phyloP scores from a whole-genome alignment of 805 yeast species.

The Candida vaughaniae region DNA sequence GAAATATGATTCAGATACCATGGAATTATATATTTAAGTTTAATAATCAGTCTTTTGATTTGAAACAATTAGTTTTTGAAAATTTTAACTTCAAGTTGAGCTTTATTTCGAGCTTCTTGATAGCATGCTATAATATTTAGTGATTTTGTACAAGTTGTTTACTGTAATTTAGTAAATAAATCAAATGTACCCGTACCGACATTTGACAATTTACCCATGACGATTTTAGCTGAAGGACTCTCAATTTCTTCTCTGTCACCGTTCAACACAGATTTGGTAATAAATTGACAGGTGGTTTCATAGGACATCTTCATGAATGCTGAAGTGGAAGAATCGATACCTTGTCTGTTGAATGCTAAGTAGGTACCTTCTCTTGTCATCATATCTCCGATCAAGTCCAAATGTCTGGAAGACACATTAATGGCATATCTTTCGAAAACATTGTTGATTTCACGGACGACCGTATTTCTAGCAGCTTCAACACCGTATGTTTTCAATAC shows the following conservation, averaged over 20 bases:
- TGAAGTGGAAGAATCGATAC: slow-evolving; percentile 93
- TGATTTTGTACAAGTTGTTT: neutral
- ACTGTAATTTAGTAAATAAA: slow-evolving; percentile 45
- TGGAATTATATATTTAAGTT: slow-evolving; percentile 36
- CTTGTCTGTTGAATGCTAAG: slow-evolving; percentile 96
- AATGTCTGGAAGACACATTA: slow-evolving; percentile 86
- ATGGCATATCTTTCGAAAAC: slow-evolving; percentile 97
- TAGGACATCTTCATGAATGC: slow-evolving; percentile 98
- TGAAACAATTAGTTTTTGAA: slow-evolving; percentile 52
- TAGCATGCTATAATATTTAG: slow-evolving; percentile 56
- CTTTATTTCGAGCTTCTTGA: slow-evolving; percentile 52
- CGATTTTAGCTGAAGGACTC: slow-evolving; percentile 91
- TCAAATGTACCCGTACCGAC: slow-evolving; percentile 98
- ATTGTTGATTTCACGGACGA: slow-evolving; percentile 91
- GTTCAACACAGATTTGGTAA: slow-evolving; percentile 93
- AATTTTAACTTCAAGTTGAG: slow-evolving; percentile 62
- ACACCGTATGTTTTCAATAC: slow-evolving; percentile 93
- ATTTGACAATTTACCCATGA: slow-evolving; percentile 82
- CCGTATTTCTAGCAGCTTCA: slow-evolving; percentile 97
- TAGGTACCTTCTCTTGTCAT: slow-evolving; percentile 99
- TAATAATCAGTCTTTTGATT: slow-evolving; percentile 40
- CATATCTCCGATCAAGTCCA: slow-evolving; percentile 96
- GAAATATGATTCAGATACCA: slow-evolving; percentile 51
- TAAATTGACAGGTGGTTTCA: slow-evolving; percentile 96
- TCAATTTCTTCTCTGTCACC: slow-evolving; percentile 86